Base-by-base conservation (phyloP, 2,329 filamentous ascomycete genomes). In the Stagonosporopsis vannaccii region DNA sequence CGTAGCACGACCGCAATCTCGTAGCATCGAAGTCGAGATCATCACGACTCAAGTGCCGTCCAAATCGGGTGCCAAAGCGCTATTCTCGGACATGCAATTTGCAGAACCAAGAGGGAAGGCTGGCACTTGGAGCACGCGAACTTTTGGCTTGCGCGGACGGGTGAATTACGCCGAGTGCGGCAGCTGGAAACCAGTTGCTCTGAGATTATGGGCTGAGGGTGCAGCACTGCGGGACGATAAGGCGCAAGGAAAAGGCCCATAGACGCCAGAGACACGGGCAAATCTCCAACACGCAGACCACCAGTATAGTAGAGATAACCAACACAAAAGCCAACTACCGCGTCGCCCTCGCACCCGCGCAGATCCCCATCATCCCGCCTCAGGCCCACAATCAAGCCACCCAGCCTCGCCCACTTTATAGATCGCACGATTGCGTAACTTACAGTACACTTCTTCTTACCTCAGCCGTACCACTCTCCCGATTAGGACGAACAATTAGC, bases 131-230 rank as follows among this genome's bases (percentile, higher is more conserved):
- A 28, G 42, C 22, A 36, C 32, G 42, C 42, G 43, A 36, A 11
- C 23, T 15, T 20, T 9, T 22, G 43, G 50, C 50, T 46, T 53
- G 42, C 50, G 50, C 30, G 36, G n/a, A 35, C 42, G 20, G 50
- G 25, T 35, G 19, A n/a, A 19, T n/a, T 17, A 23, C n/a, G 33
- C 44, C 44, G 44, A 39, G 13, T 23, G 6, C 35, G 35, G 33
- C 33, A 17, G 17, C 35, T 37, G 35, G 17, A 3, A 37, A 20
- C 35, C 35, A 13, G 35, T 20, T 37, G 17, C 11, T 17, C 7
- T 3, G 3, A 32, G 13, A 32, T 15, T 13, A n/a, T 32, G 30
- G 13, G 15, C 30, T 30, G 15, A n/a, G 13, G 30, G 13, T 32
- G 30, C 30, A 32, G 30, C 30, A 32, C 15, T n/a, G 13, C 30